Evolutionary conservation across 1,139 yeast species (phyloP), one percentile per base, ranked within the genome.

Genomic region (Pichia cactophila): DNA sequence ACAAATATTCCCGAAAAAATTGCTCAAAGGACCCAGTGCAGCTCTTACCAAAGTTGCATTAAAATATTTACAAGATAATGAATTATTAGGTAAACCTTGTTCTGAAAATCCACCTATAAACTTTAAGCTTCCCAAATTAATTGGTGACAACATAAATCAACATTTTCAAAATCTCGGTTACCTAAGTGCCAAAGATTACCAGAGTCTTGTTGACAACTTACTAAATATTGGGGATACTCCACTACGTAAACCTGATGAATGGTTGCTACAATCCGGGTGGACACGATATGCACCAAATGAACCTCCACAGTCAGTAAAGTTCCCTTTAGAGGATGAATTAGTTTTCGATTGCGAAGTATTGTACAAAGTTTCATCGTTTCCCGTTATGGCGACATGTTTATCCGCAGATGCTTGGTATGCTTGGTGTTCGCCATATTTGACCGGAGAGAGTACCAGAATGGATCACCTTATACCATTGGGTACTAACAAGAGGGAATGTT

Each of bases 321-420:
- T 67, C 58, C 99, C 99, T 0, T 82, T 81, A 50, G 80, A 77
- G 38, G 69, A 74, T 28, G 80, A 78, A 6, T 63, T 90, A 26
- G 90, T 86, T 0, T 92, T 92, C 64, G 99, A 94, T 66, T 92
- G 87, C 8, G 99, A 94, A 64, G 88, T 85, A 0, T 63, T 90
- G 62, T 90, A 88, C 68, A 83, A 87, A 55, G 64, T 78, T 1
- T 79, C 94, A 0, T 78, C 77, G 9, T 89, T 80, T 63, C 82
- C 97, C 0, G 81, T 86, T 0, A 63, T 94, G 66, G 96, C 96
- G 1, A 80, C 88, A 0, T 95, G 97, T 9, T 83, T 77, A 1
- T 80, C 96, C 0, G 63, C 74, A 0, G 70, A 75, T 20, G 96
- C 97, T 0, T 89, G 97, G 96, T 94, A 90, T 63, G 83, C 83